phyloP scores from a whole-genome alignment of 352 stramenopile genomes.

The Thalassiosira mediterranea region DNA sequence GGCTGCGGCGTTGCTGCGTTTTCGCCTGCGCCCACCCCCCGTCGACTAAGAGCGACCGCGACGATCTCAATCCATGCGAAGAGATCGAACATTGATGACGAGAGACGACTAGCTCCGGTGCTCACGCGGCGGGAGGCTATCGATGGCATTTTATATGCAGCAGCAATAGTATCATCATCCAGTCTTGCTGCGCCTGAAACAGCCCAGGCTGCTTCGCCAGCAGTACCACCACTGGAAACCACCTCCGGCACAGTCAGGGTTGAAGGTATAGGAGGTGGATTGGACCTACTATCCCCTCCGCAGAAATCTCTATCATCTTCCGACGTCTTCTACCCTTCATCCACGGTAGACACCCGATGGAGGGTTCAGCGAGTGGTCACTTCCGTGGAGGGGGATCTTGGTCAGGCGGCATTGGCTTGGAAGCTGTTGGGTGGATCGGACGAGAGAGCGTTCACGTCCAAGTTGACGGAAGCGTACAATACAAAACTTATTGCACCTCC shows the following conservation, averaged over 20 bases:
- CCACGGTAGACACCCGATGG: conserved; percentile 56
- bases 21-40: no score
- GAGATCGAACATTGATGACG: no score
- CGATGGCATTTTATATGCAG: conserved; percentile 3
- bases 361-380: conserved; percentile 44
- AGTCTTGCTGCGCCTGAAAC: conserved; percentile 1
- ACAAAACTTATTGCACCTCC: conserved; percentile 43
- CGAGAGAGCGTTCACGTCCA: conserved; percentile 30
- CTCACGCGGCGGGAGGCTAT: conserved; percentile 13
- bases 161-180: background rate
- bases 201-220: conserved; percentile 1
- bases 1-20: no score
- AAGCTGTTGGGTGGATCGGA: conserved; percentile 49
- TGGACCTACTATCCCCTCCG: conserved; percentile 57
- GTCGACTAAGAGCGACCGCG: no score
- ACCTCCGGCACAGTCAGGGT: conserved; percentile 25
- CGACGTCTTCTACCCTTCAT: conserved; percentile 61
- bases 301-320: background rate
- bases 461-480: conserved; percentile 46
- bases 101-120: no score
- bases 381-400: conserved; percentile 55
- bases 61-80: no score
- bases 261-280: conserved; percentile 61
- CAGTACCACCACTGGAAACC: background rate
- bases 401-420: conserved; percentile 55